These are phyloP conservation scores for Globisporangium takayamanum DNA, from an alignment of 352 stramenopile genomes.

Conservation along the genomic window DNA sequence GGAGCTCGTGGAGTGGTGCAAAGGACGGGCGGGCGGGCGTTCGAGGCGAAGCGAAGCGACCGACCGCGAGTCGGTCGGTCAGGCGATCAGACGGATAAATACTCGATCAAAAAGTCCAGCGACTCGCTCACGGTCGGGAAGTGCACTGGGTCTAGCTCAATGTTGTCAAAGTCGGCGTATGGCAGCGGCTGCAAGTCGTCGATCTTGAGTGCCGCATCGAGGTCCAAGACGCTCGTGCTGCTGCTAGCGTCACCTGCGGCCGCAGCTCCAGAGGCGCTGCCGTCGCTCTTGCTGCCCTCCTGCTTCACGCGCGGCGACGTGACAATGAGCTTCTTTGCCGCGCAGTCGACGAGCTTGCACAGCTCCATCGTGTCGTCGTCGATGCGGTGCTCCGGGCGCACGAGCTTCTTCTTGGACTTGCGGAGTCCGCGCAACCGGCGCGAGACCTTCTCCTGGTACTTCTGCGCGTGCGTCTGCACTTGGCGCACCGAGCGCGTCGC, in stretches of 20 bases:
- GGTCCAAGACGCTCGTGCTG: constrained; percentile 9
- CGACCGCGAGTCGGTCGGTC: not conserved
- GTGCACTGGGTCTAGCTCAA: constrained; percentile 35
- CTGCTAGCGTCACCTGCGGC: not conserved
- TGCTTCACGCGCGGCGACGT: constrained; percentile 14
- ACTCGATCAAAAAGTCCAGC: constrained; percentile 61
- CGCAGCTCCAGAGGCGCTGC: not conserved
- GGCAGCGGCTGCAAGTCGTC: constrained; percentile 37
- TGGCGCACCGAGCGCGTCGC: constrained; percentile 60
- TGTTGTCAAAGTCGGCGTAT: constrained; percentile 40
- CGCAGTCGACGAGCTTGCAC: constrained; percentile 47
- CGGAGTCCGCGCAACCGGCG: constrained; percentile 52
- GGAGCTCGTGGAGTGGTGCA: not conserved
- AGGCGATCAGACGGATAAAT: constrained; percentile 28
- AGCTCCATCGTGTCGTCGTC: constrained; percentile 56
- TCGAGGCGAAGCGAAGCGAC: not conserved
- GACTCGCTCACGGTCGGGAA: constrained; percentile 58
- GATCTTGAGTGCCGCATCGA: constrained; percentile 21
- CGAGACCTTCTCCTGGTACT: constrained; percentile 73
- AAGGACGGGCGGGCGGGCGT: not conserved
- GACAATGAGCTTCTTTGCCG: constrained; percentile 36
- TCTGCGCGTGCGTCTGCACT: constrained; percentile 74
- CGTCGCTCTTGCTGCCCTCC: not conserved
- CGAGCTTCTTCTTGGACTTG: constrained; percentile 69
- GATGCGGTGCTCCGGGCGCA: constrained; percentile 48